Percentiles rank a stretch among this genome's conserved stretches.
Evolutionary conservation across 106 monocot species (phyloP).

Genomic region (Iris macrosiphon): DNA sequence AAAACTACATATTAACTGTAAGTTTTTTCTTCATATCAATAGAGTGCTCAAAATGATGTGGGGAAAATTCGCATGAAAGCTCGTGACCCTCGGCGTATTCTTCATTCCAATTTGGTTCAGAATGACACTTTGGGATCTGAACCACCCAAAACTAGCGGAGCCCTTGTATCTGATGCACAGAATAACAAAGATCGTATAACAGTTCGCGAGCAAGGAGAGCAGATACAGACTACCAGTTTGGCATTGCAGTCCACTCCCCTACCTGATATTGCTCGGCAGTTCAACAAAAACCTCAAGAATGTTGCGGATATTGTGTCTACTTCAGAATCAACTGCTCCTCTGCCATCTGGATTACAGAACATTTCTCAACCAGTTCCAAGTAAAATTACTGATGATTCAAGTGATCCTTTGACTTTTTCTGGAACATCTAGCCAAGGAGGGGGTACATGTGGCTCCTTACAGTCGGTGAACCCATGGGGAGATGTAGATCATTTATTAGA

Average conservation of each 20-base stretch:
- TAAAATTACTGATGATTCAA: constrained; percentile 13
- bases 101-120: constrained; percentile 48
- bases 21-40: not conserved
- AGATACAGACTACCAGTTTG: constrained; percentile 16
- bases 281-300: constrained; percentile 25
- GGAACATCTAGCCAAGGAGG: constrained; percentile 3
- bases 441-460: constrained; percentile 7
- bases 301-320: constrained; percentile 19
- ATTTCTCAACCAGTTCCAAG: constrained; percentile 15
- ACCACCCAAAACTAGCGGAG: constrained; percentile 27
- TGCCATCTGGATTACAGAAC: constrained; percentile 6
- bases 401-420: constrained; percentile 21
- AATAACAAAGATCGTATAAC: constrained; percentile 21
- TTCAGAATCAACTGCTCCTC: constrained; percentile 3
- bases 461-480: constrained; percentile 43
- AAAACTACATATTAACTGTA: too few relatives aligned
- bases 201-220: constrained; percentile 33
- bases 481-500: constrained; percentile 80
- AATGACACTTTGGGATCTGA: constrained; percentile 16
- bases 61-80: constrained; percentile 78
- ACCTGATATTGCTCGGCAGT: constrained; percentile 19
- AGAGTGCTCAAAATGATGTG: constrained; percentile 37
- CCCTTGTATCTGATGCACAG: not conserved
- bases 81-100: constrained; percentile 87
- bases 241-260: constrained; percentile 13